Percentiles rank a stretch among this genome's conserved stretches.
These are phyloP conservation scores for Salix dunnii DNA, from an alignment of 345 rosid species.

Conservation along the genomic window DNA sequence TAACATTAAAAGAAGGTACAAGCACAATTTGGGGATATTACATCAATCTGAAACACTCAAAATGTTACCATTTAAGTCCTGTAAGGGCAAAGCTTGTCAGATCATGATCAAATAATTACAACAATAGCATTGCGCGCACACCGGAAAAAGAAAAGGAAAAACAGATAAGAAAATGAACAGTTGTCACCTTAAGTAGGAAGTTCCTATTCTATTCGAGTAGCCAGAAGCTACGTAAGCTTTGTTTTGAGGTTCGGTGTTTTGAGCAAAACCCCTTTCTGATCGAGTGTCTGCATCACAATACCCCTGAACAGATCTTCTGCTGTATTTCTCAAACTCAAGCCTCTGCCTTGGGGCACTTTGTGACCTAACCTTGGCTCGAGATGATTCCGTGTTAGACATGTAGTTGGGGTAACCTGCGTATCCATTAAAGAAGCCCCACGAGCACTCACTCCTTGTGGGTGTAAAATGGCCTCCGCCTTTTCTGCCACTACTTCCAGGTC, in stretches of 20 bases:
- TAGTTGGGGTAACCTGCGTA: constrained; percentile 29
- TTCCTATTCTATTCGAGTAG: constrained; percentile 31
- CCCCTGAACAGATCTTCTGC: constrained; percentile 42
- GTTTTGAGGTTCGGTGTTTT: constrained; percentile 36
- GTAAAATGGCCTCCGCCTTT: constrained; percentile 21
- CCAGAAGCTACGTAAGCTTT: constrained; percentile 30
- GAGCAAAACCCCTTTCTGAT: constrained; percentile 44
- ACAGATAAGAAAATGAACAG: not conserved
- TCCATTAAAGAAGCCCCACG: constrained; percentile 29
- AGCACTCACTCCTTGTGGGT: constrained; percentile 28
- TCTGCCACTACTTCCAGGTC: constrained; percentile 24
- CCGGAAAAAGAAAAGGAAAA: not conserved
- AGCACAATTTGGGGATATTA: not conserved
- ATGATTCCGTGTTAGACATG: constrained; percentile 41
- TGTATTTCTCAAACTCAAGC: constrained; percentile 51
- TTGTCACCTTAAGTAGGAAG: constrained; percentile 34
- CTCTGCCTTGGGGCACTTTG: constrained; percentile 96
- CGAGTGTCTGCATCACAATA: constrained; percentile 32
- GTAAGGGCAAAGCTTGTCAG: not conserved
- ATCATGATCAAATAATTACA: constrained; percentile 33
- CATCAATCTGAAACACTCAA: not conserved
- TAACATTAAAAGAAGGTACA: not conserved
- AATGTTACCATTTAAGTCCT: not conserved
- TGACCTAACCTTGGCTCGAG: constrained; percentile 55
- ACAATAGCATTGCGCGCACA: constrained; percentile 18